These are phyloP conservation scores for Cryptosporidium sp. DNA, from an alignment of 169 alveolate species.

Conservation along the genomic window DNA sequence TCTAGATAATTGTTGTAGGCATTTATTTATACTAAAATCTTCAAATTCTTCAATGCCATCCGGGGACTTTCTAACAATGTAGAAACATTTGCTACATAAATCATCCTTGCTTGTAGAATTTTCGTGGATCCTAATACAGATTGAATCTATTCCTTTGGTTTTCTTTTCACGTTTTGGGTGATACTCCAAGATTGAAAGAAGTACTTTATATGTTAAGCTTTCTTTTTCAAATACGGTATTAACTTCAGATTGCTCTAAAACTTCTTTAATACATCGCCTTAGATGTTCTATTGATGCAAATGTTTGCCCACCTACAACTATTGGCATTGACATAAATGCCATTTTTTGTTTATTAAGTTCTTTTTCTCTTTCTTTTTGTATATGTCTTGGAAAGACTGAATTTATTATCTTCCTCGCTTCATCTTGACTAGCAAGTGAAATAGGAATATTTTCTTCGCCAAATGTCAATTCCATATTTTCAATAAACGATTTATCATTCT, in stretches of 20 bases:
- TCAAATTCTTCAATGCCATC: constrained; percentile 58
- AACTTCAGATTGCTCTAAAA: constrained; percentile 27
- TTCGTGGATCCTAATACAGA: constrained; percentile 34
- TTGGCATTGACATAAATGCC: constrained; percentile 39
- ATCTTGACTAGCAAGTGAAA: constrained; percentile 31
- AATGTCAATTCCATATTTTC: constrained; percentile 7
- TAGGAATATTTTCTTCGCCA: constrained; percentile 3
- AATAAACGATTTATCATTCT: constrained; percentile 22
- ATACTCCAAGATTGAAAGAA: constrained; percentile 32
- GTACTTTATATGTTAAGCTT: constrained; percentile 32
- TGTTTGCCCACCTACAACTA: constrained; percentile 43
- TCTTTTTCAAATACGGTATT: constrained; percentile 56
- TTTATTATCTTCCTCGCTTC: constrained; percentile 45
- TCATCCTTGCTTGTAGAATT: background rate
- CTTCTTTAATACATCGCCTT: constrained; percentile 67
- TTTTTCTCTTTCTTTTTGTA: constrained; percentile 73
- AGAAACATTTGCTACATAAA: constrained; percentile 38
- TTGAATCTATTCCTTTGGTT: constrained; percentile 36
- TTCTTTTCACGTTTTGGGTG: constrained; percentile 56
- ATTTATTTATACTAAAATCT: constrained; percentile 63
- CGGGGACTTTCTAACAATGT: constrained; percentile 13
- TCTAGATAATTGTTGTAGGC: constrained; percentile 63
- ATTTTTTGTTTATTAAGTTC: constrained; percentile 63
- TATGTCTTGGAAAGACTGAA: constrained; percentile 59
- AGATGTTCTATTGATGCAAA: constrained; percentile 71